Percentiles rank a stretch among this genome's conserved stretches.
Evolutionary conservation across 73 alveolate species (phyloP).

Genomic region (Stentor coeruleus): DNA sequence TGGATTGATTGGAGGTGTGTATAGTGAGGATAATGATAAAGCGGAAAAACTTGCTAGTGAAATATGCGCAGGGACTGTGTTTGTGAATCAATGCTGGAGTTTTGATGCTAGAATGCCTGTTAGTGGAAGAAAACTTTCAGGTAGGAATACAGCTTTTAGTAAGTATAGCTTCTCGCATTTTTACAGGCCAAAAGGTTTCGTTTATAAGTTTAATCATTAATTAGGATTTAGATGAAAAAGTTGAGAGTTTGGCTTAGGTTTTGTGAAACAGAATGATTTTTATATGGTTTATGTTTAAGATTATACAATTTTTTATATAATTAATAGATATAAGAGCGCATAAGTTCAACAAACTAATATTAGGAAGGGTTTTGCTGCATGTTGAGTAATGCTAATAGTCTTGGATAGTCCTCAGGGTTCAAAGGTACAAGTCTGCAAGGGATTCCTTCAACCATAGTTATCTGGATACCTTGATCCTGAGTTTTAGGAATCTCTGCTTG

Average conservation of each 20-base stretch:
- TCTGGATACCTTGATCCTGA: not conserved
- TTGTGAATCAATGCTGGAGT: not conserved
- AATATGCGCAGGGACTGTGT: not conserved
- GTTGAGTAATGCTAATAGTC: not conserved
- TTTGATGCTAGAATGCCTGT: not conserved
- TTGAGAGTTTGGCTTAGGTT: too few relatives aligned
- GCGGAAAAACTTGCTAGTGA: not conserved
- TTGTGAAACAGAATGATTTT: too few relatives aligned
- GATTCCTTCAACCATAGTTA: not conserved
- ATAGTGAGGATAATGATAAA: not conserved
- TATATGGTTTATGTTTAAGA: too few relatives aligned
- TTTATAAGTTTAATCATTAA: too few relatives aligned
- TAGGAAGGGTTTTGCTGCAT: too few relatives aligned
- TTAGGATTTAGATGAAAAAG: too few relatives aligned
- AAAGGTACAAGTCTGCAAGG: not conserved
- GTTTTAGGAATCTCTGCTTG: slow-evolving; percentile 1
- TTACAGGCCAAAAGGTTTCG: not conserved
- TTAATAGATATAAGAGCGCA: too few relatives aligned
- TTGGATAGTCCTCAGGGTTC: not conserved
- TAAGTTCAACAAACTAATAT: too few relatives aligned
- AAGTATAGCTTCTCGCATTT: not conserved
- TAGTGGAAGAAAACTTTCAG: slow-evolving; percentile 10
- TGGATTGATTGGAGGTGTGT: not conserved
- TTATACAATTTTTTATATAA: too few relatives aligned
- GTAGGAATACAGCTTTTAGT: not conserved